Evolutionary conservation across 352 stramenopile species (phyloP).

Genomic region (Elongisporangium senticosum): DNA sequence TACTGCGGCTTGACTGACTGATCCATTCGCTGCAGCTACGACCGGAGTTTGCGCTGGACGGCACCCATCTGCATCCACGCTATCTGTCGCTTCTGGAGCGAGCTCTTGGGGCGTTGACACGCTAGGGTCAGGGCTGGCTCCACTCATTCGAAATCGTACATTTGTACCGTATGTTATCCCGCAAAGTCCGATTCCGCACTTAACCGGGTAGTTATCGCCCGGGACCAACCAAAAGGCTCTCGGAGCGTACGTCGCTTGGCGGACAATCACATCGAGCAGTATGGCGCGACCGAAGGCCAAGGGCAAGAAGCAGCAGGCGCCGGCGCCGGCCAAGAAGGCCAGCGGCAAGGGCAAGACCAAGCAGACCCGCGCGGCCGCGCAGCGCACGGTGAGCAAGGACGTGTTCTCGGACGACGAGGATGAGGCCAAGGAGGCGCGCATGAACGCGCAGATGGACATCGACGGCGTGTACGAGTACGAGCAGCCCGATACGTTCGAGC

Average conservation of each 20-base stretch:
- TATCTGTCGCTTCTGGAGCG: conserved; percentile 55
- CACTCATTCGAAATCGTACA: background rate
- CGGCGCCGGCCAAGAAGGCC: background rate
- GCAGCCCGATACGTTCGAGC: conserved; percentile 61
- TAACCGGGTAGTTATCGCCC: background rate
- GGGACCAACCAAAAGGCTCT: conserved; percentile 1
- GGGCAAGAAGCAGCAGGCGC: conserved; percentile 12
- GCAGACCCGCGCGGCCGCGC: conserved; percentile 7
- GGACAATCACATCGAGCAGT: conserved; percentile 7
- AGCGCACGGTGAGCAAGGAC: conserved; percentile 33
- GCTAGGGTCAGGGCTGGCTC: background rate
- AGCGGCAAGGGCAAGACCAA: conserved; percentile 15
- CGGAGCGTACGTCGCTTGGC: background rate
- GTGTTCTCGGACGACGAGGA: conserved; percentile 81
- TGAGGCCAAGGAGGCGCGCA: conserved; percentile 54
- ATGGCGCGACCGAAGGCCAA: conserved; percentile 18
- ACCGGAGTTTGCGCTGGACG: conserved; percentile 56
- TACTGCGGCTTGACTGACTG: background rate
- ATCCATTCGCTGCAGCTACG: conserved; percentile 27
- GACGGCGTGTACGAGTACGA: conserved; percentile 83
- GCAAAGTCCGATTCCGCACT: background rate
- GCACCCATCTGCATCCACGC: conserved; percentile 78
- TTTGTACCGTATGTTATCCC: background rate
- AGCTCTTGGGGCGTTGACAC: conserved; percentile 12
- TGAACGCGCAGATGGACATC: conserved; percentile 69